Evolutionary conservation across 306 rosid species (phyloP).

Genomic region (Trifolium dubium): DNA sequence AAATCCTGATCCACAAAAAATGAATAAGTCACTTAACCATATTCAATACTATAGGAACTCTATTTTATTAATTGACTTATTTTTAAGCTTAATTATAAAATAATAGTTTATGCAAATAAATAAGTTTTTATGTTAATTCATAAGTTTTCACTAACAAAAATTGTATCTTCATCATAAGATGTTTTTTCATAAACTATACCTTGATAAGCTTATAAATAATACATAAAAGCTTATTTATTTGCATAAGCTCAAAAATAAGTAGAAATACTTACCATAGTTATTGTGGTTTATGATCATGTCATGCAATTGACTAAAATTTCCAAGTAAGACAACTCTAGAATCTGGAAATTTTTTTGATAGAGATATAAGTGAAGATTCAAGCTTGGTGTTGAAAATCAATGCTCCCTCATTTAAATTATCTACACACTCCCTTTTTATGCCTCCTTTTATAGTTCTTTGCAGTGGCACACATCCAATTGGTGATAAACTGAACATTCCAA

Average conservation of each 20-base stretch:
- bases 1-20: conserved; percentile 56
- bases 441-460: conserved; percentile 57
- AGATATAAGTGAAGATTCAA: conserved; percentile 37
- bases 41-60: too few species aligned
- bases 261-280: conserved; percentile 44
- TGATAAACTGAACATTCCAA: conserved; percentile 35
- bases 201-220: too few species aligned
- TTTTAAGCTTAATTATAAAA: too few species aligned
- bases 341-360: conserved; percentile 41
- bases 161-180: too few species aligned
- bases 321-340: conserved; percentile 58
- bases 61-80: too few species aligned
- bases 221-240: too few species aligned
- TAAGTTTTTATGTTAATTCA: too few species aligned
- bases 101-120: too few species aligned
- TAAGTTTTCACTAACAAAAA: too few species aligned
- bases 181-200: too few species aligned
- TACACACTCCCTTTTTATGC: conserved; percentile 43
- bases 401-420: conserved; percentile 49
- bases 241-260: not conserved
- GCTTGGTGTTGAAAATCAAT: conserved; percentile 57
- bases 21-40: not conserved
- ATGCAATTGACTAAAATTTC: conserved; percentile 32
- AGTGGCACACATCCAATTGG: conserved; percentile 44
- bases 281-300: conserved; percentile 46